Base-by-base conservation (phyloP, 495 filamentous ascomycete genomes). In the Hypoxylon trugodes region DNA sequence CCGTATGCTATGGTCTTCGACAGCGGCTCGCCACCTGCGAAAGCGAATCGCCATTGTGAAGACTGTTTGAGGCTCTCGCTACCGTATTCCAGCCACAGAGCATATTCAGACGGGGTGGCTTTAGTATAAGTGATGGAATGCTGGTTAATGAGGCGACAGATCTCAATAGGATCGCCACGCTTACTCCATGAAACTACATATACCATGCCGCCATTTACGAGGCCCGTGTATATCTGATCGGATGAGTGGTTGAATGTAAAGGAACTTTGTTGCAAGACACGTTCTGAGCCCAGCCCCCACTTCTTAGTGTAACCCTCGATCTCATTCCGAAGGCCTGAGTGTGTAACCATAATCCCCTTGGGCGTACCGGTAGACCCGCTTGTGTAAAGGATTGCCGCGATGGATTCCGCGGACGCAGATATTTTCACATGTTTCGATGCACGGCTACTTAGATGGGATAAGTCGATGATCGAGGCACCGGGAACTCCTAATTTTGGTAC, bases 301-400 rank as follows among this genome's bases (percentile, higher is more conserved):
- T 10, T 16, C 2, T 2, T 1, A 21, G 19, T 1, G 19, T 1
- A 4, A 18, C 2, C 1, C 10, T 21, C 38, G 3, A 9, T 12
- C 3, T 3, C 10, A 42, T 24, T 42, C 19, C 6, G 16, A 21
- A 22, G 5, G 7, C 5, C 1, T 1, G 21, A 2, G 1, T 21
- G 26, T 7, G 13, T 16, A 2, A 2, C 8, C 3, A 74, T 37
- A 8, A 83, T 74, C 6, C 80, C 81, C 50, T 84, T 82, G 1
- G 81, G 80, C 0, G 32, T 54, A 7, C 81, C 80, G 0, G 81
- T 79, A 0, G 79, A 78, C 6, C 81, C 80, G 51, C 79, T 82
- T 0, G 81, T 80, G 41, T 77, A 83, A 0, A 83, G 61, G 12
- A 82, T 69, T 4, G 69, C 72, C 0, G 77, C 76, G 1, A 9